Base-by-base conservation (phyloP, 345 rosid genomes). In the Pistacia vera region DNA sequence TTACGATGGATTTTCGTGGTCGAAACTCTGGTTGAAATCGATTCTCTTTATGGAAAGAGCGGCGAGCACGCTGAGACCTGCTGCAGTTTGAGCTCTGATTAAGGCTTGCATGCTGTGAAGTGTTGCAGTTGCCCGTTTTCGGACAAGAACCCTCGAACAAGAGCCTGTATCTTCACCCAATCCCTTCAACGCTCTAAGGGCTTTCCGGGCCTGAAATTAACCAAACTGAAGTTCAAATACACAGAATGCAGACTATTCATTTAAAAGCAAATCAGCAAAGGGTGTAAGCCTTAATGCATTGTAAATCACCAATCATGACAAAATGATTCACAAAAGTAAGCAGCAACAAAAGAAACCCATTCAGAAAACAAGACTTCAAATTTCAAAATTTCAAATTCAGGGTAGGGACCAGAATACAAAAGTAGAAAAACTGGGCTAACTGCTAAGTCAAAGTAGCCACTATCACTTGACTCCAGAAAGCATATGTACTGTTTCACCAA, bases 101-200 rank as follows among this genome's bases (percentile, higher is more conserved):
- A 91, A 84, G 61, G 94, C 85, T 75, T 93, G 87, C 87, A 93
- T 93, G 58, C 97, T 82, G 0, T 78, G 86, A 36, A 93, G 84
- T 67, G 93, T 90, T n/a, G 90, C 91, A 12, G 86, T 77, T 0
- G 92, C 87, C 1, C 91, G 88, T 77, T 90, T 93, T 66, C 98
- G 85, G 16, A 89, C 98, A 11, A 93, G 83, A 79, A 91, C 11
- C 98, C 98, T 80, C 98, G 83, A 35, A 93, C 92, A 8, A 89
- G 76, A n/a, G 98, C 98, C 71, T 93, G 98, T 38, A 93, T 64
- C 85, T 89, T 89, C 65, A 91, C n/a, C 98, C 75, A 93, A 78
- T 74, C 94, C 94, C 78, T 85, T 91, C 75, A 93, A 78, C 3
- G 97, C 98, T 83, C 98, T 78, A 71, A 85, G 85, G 2, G 98